These are phyloP conservation scores for Saturnispora gosingensis DNA, from an alignment of 805 yeast genomes.

Conservation along the genomic window DNA sequence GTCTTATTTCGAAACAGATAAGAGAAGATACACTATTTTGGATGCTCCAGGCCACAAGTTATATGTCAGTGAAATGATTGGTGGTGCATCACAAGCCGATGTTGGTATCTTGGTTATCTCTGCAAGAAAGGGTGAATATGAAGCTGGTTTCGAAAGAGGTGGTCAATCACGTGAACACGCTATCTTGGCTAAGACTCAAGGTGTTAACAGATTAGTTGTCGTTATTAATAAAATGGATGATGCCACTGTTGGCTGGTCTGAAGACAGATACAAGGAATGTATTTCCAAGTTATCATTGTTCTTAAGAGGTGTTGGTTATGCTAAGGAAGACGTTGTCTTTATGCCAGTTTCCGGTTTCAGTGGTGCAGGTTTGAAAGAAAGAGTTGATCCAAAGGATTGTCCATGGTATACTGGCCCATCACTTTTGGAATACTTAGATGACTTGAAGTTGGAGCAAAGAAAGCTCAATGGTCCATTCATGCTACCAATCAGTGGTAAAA, in stretches of 20 bases:
- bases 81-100: conserved; percentile 99
- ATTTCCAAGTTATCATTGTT: conserved; percentile 67
- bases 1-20: conserved; percentile 95
- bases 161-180: conserved; percentile 99
- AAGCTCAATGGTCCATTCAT: conserved; percentile 91
- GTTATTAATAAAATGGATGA: conserved; percentile 99
- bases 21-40: conserved; percentile 93
- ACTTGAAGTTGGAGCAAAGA: conserved; percentile 73
- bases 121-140: conserved; percentile 99
- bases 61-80: conserved; percentile 98
- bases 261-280: conserved; percentile 95
- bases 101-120: conserved; percentile 95
- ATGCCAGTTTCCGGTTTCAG: conserved; percentile 99
- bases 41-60: conserved; percentile 99
- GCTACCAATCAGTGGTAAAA: conserved; percentile 91
- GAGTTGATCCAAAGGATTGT: conserved; percentile 58
- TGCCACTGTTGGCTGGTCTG: conserved; percentile 91
- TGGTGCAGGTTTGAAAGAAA: conserved; percentile 92
- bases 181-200: conserved; percentile 93
- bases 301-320: conserved; percentile 85
- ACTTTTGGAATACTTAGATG: conserved; percentile 79
- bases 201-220: conserved; percentile 87
- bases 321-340: conserved; percentile 73
- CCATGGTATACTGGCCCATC: conserved; percentile 97
- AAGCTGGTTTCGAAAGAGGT: conserved; percentile 97